Evolutionary conservation across 441 rosid species (phyloP).

Genomic region (Populus hybrid): DNA sequence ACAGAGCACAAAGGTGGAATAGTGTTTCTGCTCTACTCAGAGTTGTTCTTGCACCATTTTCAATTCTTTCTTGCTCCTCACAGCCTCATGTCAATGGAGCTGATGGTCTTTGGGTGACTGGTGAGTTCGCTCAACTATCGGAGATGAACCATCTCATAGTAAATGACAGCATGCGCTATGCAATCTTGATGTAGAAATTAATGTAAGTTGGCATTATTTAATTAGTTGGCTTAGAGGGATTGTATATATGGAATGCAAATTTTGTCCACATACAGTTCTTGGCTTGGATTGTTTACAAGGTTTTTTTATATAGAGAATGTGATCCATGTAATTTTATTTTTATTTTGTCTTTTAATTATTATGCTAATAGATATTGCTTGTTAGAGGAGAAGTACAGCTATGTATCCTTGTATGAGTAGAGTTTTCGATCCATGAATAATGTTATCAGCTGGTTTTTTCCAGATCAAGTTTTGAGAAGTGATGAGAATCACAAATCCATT

Average conservation of each 20-base stretch:
- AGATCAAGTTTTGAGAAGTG: neutral
- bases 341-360: no score
- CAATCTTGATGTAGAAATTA: slow-evolving; percentile 68
- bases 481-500: neutral
- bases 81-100: slow-evolving; percentile 57
- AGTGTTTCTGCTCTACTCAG: slow-evolving; percentile 33
- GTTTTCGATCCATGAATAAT: neutral
- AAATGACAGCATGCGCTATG: slow-evolving; percentile 90
- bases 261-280: neutral
- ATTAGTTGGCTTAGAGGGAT: neutral
- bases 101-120: slow-evolving; percentile 75
- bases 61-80: slow-evolving; percentile 59
- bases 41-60: slow-evolving; percentile 41
- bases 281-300: neutral
- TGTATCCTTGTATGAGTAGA: no score
- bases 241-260: neutral
- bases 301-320: no score
- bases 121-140: slow-evolving; percentile 53
- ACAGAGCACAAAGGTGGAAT: slow-evolving; percentile 19
- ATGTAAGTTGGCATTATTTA: no score
- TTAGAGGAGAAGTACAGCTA: neutral
- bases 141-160: slow-evolving; percentile 89
- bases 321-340: neutral
- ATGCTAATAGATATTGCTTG: neutral
- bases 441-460: neutral